phyloP scores from a whole-genome alignment of 805 yeast species.

The Wickerhamomyces rabaulensis region DNA sequence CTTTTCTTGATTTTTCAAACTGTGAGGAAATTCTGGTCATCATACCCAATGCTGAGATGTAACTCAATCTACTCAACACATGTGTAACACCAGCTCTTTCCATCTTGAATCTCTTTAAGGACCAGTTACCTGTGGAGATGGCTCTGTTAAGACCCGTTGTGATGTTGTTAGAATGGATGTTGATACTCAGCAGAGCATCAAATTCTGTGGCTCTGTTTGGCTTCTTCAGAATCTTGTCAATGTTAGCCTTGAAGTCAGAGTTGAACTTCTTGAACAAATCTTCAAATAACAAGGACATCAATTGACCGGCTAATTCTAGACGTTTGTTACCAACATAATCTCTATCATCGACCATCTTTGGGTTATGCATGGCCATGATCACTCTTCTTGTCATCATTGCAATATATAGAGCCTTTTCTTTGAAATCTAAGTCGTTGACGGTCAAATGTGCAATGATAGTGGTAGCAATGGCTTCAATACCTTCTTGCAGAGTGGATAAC shows the following conservation, averaged over 20 bases:
- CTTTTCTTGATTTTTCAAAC: conserved; percentile 95
- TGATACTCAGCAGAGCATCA: conserved; percentile 85
- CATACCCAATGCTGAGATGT: conserved; percentile 96
- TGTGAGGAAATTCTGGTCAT: conserved; percentile 99
- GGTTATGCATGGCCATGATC: conserved; percentile 90
- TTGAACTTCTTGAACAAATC: conserved; percentile 96
- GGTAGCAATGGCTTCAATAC: conserved; percentile 93
- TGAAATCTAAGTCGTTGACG: conserved; percentile 76
- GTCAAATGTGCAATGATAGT: conserved; percentile 94
- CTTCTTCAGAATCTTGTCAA: conserved; percentile 88
- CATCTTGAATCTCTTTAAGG: conserved; percentile 97
- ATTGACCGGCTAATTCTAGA: conserved; percentile 93
- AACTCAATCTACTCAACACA: conserved; percentile 84
- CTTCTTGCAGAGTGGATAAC: conserved; percentile 80
- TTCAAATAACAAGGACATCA: conserved; percentile 91
- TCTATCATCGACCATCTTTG: conserved; percentile 95
- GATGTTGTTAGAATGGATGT: conserved; percentile 87
- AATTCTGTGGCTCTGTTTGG: conserved; percentile 94
- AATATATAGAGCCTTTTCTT: conserved; percentile 90
- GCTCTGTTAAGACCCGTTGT: conserved; percentile 95
- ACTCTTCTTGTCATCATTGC: conserved; percentile 97
- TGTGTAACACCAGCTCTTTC: conserved; percentile 99
- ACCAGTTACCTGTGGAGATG: conserved; percentile 98
- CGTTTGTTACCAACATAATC: conserved; percentile 98
- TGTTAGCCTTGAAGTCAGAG: conserved; percentile 87